These are phyloP conservation scores for Sclerotinia sclerotiorum DNA, from an alignment of 2,329 filamentous ascomycete species.

Conservation along the genomic window DNA sequence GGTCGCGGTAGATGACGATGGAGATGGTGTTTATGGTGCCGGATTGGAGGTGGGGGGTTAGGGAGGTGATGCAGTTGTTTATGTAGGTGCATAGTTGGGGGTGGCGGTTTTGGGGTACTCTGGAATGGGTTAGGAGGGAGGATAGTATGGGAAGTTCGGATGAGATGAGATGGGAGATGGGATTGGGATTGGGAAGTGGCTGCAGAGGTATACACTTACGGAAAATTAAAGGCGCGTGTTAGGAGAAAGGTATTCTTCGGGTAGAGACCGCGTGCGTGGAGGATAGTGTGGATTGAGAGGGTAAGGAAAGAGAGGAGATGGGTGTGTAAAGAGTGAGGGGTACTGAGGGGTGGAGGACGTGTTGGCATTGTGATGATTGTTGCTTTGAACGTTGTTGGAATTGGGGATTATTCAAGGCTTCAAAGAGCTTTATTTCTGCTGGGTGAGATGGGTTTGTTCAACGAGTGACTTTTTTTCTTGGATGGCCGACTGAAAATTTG, in stretches of 20 bases:
- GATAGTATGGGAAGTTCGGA: too few species aligned
- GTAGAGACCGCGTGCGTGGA: constrained; percentile 67
- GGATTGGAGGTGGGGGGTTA: constrained; percentile 11
- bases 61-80: constrained; percentile 1
- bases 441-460: not conserved
- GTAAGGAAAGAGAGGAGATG: constrained; percentile 66
- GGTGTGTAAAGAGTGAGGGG: constrained; percentile 47
- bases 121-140: not conserved
- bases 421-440: not conserved
- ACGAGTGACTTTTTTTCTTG: not conserved
- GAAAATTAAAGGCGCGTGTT: constrained; percentile 66
- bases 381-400: not conserved
- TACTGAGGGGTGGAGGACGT: constrained; percentile 15
- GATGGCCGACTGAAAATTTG: too few species aligned
- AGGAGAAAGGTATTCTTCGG: constrained; percentile 64
- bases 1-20: too few species aligned
- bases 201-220: constrained; percentile 35
- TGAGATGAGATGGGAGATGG: too few species aligned
- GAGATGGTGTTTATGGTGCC: constrained; percentile 30
- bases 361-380: constrained; percentile 22
- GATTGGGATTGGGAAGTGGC: too few species aligned
- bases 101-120: constrained; percentile 67
- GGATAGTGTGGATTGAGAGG: constrained; percentile 68
- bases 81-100: constrained; percentile 58
- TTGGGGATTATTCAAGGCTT: too few species aligned